These are phyloP conservation scores for Aspergillus steynii DNA, from an alignment of 495 filamentous ascomycete genomes.

Conservation along the genomic window DNA sequence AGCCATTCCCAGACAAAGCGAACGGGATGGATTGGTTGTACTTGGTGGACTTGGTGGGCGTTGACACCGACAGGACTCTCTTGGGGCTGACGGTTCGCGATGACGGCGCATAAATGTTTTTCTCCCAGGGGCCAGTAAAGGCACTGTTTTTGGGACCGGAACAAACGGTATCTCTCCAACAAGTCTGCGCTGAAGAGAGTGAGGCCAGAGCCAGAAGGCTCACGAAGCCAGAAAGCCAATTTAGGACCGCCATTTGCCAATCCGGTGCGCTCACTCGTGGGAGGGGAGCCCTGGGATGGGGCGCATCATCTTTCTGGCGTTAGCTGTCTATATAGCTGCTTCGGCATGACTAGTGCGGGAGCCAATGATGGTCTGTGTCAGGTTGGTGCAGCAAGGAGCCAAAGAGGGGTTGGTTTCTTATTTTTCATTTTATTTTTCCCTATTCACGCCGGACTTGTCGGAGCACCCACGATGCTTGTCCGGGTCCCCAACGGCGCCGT, in stretches of 20 bases:
- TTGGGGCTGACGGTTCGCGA: constrained; percentile 54
- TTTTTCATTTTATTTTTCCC: not conserved
- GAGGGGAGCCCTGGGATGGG: not conserved
- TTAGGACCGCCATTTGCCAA: constrained; percentile 16
- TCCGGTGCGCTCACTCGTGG: not conserved
- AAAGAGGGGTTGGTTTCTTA: constrained; percentile 6
- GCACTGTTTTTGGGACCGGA: constrained; percentile 49
- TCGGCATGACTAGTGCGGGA: not conserved
- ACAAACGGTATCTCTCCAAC: constrained; percentile 60
- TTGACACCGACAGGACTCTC: constrained; percentile 41
- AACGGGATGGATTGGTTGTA: constrained; percentile 29
- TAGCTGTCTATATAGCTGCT: not conserved
- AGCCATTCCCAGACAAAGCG: constrained; percentile 45
- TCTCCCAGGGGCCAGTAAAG: constrained; percentile 63
- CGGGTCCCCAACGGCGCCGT: not conserved
- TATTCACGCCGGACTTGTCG: not conserved
- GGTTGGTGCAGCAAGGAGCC: not conserved
- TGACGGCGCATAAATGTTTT: constrained; percentile 58
- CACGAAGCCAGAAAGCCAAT: constrained; percentile 19
- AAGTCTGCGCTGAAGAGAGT: constrained; percentile 34
- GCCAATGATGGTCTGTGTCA: not conserved
- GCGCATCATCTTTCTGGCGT: not conserved
- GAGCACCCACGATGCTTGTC: not conserved
- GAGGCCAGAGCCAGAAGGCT: constrained; percentile 20
- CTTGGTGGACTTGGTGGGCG: constrained; percentile 30